Conservation (phyloP, 2,329 filamentous ascomycete species). For the Chaetomiaceae sp. region DNA sequence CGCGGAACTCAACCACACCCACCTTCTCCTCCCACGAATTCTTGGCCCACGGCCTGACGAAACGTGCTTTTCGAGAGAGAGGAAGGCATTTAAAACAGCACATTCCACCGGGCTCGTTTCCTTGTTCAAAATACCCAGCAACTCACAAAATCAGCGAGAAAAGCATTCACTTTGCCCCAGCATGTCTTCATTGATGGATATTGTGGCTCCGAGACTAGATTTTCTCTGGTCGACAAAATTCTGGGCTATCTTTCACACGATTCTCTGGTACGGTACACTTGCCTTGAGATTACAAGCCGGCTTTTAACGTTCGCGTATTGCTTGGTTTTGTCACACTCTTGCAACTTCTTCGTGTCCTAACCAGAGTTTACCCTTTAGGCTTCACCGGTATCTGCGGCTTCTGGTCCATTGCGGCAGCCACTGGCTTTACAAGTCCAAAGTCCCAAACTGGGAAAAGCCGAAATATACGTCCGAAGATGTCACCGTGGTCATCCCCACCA, state of each 20-base stretch:
- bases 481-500: conserved; percentile 88
- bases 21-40: not conserved
- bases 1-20: too few relatives aligned
- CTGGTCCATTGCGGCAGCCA: conserved; percentile 81
- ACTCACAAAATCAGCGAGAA: not conserved
- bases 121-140: not conserved
- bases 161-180: conserved; percentile 8
- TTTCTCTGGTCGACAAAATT: conserved; percentile 41
- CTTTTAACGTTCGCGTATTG: too few relatives aligned
- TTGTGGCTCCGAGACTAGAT: conserved; percentile 26
- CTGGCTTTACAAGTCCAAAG: conserved; percentile 72
- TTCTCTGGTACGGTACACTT: conserved; percentile 39
- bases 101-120: not conserved
- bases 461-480: conserved; percentile 75
- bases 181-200: conserved; percentile 23
- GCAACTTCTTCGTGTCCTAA: too few relatives aligned
- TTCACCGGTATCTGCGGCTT: conserved; percentile 81
- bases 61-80: not conserved
- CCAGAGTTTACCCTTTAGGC: too few relatives aligned
- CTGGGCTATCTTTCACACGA: conserved; percentile 35
- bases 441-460: conserved; percentile 76
- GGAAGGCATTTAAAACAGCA: not conserved
- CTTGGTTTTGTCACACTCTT: too few relatives aligned
- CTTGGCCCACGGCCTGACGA: conserved; percentile 1
- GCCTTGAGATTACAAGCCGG: not conserved